phyloP scores from a whole-genome alignment of 805 yeast species.

The Saccharomycopsis sp. region DNA sequence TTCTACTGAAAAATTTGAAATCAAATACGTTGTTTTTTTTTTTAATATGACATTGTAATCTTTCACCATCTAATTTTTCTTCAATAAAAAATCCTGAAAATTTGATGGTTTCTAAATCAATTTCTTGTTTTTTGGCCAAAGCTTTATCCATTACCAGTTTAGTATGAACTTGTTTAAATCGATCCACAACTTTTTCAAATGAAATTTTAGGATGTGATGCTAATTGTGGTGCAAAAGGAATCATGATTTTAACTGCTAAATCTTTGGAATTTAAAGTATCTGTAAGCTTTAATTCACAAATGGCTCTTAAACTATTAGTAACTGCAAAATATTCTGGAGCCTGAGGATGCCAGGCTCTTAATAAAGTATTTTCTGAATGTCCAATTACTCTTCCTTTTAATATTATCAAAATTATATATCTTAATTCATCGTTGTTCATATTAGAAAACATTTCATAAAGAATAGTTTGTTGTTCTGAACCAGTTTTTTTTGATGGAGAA shows the following conservation, averaged over 20 bases:
- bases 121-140: too few relatives aligned
- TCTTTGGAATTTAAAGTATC: constrained; percentile 22
- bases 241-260: constrained; percentile 25
- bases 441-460: constrained; percentile 40
- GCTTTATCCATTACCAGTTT: too few relatives aligned
- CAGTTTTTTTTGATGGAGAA: background rate
- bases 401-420: constrained; percentile 59
- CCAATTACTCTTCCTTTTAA: constrained; percentile 51
- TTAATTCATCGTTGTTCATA: constrained; percentile 51
- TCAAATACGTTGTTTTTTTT: constrained; percentile 24
- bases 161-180: constrained; percentile 29
- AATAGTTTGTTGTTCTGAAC: constrained; percentile 27
- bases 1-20: constrained; percentile 49
- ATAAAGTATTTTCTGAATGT: constrained; percentile 46
- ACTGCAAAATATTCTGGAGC: constrained; percentile 55
- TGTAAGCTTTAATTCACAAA: constrained; percentile 38
- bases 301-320: constrained; percentile 50
- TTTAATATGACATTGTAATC: constrained; percentile 63
- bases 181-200: constrained; percentile 40
- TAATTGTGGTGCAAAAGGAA: constrained; percentile 64
- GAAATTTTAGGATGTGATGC: constrained; percentile 45
- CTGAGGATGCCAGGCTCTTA: constrained; percentile 69
- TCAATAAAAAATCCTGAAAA: constrained; percentile 51
- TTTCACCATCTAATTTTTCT: constrained; percentile 90
- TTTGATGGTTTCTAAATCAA: too few relatives aligned